Base-by-base conservation (phyloP, 345 rosid genomes). In the Camelina hispida region DNA sequence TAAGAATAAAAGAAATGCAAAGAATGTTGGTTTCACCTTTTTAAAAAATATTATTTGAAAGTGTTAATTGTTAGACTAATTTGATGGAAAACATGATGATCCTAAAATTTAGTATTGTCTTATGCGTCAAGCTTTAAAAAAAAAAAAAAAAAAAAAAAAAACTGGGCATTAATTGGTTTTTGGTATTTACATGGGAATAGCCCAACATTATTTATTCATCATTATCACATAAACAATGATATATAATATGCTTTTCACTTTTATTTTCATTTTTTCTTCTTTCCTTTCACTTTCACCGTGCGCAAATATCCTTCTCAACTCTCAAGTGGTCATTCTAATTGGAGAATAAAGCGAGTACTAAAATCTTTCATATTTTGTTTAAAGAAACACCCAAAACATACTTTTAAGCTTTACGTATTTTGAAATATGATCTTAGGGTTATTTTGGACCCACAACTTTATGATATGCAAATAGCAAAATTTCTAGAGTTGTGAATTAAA, bases 381-480 rank as follows among this genome's bases (percentile, higher is more conserved):
- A 54, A 69, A 76, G 75, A 54, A 71, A 50, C 71, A 77, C 71
- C 76, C 80, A 77, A 64, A 64, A 64, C 13, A 17, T 64, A 57
- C 80, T 77, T 77, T 71, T 17, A 55, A 64, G 72, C 66, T 65
- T 71, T 64, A 55, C 67, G 38, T n/a, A 38, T 71, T 46, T 28
- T 64, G 42, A 70, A 57, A 66, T 64, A 62, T 37, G 12, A 65
- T 58, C 34, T 11, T 48, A 66, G 63, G 77, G 72, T 52, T 64
- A 64, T 14, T 40, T 57, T 59, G 73, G 81, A 66, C 81, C 81
- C 73, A 78, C 73, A 1, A 16, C 68, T 72, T 78, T 78, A 71
- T 50, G 57, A 40, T 66, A 78, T 72, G 77, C 81, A 65, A 66
- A 72, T 78, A 65, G 69, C 57, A 78, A 66, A 72, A 72, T 78